Evolutionary conservation across 441 rosid genomes (phyloP), one percentile per base, ranked within the genome.

Genomic region (Pelargonium fulgidum): DNA sequence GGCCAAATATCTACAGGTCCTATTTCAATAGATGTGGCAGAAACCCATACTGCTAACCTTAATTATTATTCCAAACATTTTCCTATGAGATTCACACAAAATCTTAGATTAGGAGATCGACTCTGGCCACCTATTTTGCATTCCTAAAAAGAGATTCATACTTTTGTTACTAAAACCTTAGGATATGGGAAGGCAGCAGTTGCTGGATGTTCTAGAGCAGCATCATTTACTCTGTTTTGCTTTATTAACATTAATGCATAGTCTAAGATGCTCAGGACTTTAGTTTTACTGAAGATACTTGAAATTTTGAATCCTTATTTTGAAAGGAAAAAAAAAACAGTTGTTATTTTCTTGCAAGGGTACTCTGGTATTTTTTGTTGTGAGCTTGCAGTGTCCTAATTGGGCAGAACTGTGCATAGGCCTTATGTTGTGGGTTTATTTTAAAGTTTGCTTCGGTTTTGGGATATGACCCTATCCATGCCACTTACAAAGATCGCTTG

Each of bases 361-460:
- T 64, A 64, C 47, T 64, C 39, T 3, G 47, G 66, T 14, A 7
- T 7, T 64, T 64, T 36, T 64, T 64, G 20, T 33, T 64, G 20
- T 33, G 12, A 64, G 39, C 47, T 64, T 62, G 44, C 45, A 62
- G 44, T 6, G 41, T 26, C 63, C 29, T 62, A 26, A 16, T 62
- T 62, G 19, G 42, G 42, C 17, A 4, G 33, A 62, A 62, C 4
- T 24, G 5, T 62, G 45, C 44, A 62, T 33, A 62, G 19, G 44
- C 22, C 6, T 36, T 64, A 64, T 64, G 66, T 8, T 64, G 66
- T 36, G 66, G 66, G 22, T 64, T 14, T 62, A 14, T 26, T 62
- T 12, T 29, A 1, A 62, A 12, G 17, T 62, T 64, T 16, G 47
- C 39, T 64, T 5, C 20, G 14, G 24, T 33, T 14, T 64, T 64